Percentiles rank a stretch among this genome's conserved stretches.
Conservation (phyloP, 2,329 filamentous ascomycete genomes). For the Paecilomyces sp. region DNA sequence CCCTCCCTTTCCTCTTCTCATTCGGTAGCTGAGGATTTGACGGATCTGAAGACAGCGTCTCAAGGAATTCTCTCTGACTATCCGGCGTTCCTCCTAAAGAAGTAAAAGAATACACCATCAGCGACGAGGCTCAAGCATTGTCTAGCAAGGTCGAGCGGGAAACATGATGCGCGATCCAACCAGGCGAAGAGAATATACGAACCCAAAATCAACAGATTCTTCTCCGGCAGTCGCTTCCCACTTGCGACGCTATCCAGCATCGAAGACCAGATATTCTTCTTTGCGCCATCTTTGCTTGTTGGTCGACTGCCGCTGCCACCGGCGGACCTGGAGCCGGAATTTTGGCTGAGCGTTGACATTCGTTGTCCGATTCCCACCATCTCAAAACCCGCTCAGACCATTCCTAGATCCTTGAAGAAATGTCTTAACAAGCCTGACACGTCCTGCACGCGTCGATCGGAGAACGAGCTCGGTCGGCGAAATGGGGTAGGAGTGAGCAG, state of each 20-base stretch:
- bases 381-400: conserved; percentile 25
- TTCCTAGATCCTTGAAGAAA: conserved; percentile 15
- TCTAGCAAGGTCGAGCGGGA: conserved; percentile 4
- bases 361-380: conserved; percentile 31
- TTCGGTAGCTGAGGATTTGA: conserved; percentile 33
- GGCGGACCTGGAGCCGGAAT: conserved; percentile 22
- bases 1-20: conserved; percentile 46
- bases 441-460: background rate
- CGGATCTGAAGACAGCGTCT: conserved; percentile 43
- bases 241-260: conserved; percentile 88
- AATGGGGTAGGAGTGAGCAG: conserved; percentile 8
- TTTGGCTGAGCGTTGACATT: conserved; percentile 31
- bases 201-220: conserved; percentile 84
- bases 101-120: conserved; percentile 3
- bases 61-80: conserved; percentile 77
- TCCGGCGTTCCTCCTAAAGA: conserved; percentile 68
- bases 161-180: conserved; percentile 4
- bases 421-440: background rate
- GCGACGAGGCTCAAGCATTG: background rate
- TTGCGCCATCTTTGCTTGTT: conserved; percentile 55
- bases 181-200: conserved; percentile 20
- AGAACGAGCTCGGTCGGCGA: conserved; percentile 6
- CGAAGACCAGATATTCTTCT: conserved; percentile 89
- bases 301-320: conserved; percentile 30
- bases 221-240: conserved; percentile 82